phyloP scores from a whole-genome alignment of 2,329 filamentous ascomycete species.

The Cordyceps farinosa region DNA sequence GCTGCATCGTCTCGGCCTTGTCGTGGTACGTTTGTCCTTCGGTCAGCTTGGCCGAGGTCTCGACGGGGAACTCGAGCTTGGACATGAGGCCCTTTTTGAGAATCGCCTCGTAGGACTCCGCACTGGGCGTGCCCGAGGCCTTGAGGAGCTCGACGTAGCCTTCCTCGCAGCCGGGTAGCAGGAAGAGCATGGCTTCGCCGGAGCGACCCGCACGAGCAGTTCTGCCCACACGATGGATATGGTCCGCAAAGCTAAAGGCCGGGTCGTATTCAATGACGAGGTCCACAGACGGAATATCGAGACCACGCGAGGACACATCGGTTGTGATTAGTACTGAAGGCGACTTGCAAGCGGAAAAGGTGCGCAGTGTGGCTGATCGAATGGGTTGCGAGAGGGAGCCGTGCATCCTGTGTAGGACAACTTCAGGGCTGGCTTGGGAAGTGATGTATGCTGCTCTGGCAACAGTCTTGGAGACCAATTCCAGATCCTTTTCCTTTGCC shows the following conservation, averaged over 20 bases:
- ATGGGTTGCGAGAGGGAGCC: conserved; percentile 86
- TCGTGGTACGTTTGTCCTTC: conserved; percentile 44
- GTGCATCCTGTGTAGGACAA: conserved; percentile 83
- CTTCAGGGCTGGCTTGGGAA: conserved; percentile 65
- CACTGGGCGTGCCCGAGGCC: conserved; percentile 43
- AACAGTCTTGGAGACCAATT: conserved; percentile 56
- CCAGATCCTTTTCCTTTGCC: conserved; percentile 30
- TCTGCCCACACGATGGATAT: conserved; percentile 89
- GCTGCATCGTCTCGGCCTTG: conserved; percentile 55
- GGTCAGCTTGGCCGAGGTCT: conserved; percentile 54
- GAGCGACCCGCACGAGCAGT: conserved; percentile 89
- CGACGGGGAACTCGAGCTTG: conserved; percentile 63
- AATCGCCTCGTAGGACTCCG: conserved; percentile 51
- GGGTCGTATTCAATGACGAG: conserved; percentile 95
- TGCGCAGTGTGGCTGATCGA: conserved; percentile 78
- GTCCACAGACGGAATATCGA: conserved; percentile 93
- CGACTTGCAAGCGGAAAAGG: conserved; percentile 70
- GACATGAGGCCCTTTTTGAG: conserved; percentile 63
- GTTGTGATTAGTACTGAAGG: conserved; percentile 87
- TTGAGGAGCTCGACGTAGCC: conserved; percentile 76
- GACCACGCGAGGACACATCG: conserved; percentile 90
- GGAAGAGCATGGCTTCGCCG: conserved; percentile 82
- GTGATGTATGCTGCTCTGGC: conserved; percentile 69
- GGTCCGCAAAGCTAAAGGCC: conserved; percentile 87
- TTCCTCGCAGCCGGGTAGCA: conserved; percentile 88